Conservation (phyloP, 202 grass and related monocot species). For the Zoysia matrella region DNA sequence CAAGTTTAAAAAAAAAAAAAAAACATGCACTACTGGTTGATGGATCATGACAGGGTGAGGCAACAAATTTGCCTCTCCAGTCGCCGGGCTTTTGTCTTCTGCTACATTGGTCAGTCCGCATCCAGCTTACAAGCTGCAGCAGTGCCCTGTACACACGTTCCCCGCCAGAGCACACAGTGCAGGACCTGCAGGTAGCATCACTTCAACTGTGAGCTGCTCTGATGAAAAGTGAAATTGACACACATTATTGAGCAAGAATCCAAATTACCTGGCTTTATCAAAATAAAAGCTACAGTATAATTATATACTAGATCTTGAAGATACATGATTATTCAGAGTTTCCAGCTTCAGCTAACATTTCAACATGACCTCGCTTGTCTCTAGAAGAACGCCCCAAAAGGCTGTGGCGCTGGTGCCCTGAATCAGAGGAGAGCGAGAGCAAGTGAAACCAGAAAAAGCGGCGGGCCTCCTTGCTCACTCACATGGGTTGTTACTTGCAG, state of each 20-base stretch:
- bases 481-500: slow-evolving; percentile 65
- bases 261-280: too few relatives aligned
- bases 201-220: not conserved
- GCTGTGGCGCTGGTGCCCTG: slow-evolving; percentile 5
- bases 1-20: slow-evolving; percentile 11
- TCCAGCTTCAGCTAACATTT: slow-evolving; percentile 16
- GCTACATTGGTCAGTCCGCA: slow-evolving; percentile 26
- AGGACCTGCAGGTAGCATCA: not conserved
- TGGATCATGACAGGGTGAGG: slow-evolving; percentile 27
- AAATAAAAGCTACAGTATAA: too few relatives aligned
- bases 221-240: too few relatives aligned
- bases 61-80: slow-evolving; percentile 36
- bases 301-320: too few relatives aligned
- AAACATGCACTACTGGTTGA: not conserved
- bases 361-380: slow-evolving; percentile 12
- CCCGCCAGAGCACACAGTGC: slow-evolving; percentile 9
- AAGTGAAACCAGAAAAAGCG: slow-evolving; percentile 8
- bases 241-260: too few relatives aligned
- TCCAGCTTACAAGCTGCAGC: slow-evolving; percentile 18
- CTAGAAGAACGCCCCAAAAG: slow-evolving; percentile 21
- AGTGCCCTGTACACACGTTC: not conserved
- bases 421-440: not conserved
- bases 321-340: not conserved
- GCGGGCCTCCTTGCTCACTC: slow-evolving; percentile 17
- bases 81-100: slow-evolving; percentile 24